These are phyloP conservation scores for Kwoniella mangroviensis DNA, from an alignment of 768 basidiomycete genomes.

Conservation along the genomic window DNA sequence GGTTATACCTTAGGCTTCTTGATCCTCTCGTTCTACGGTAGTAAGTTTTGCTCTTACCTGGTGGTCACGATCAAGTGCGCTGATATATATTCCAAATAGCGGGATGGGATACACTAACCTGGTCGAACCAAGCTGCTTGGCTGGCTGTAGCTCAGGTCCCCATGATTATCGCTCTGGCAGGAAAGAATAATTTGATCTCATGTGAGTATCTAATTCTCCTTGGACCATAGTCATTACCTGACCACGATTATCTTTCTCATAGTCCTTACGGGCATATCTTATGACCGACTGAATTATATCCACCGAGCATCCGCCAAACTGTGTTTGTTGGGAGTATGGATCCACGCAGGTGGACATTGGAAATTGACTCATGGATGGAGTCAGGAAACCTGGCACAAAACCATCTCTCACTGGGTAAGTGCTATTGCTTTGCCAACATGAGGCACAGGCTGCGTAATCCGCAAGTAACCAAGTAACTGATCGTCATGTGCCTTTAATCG, in stretches of 20 bases:
- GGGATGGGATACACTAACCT: slow-evolving; percentile 31
- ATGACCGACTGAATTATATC: slow-evolving; percentile 62
- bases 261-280: slow-evolving; percentile 65
- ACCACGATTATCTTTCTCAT: not conserved
- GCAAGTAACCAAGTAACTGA: slow-evolving; percentile 2
- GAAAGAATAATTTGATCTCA: slow-evolving; percentile 68
- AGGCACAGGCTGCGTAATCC: slow-evolving; percentile 1
- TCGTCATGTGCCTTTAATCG: slow-evolving; percentile 6
- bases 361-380: slow-evolving; percentile 31
- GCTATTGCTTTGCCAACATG: not conserved
- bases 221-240: not conserved
- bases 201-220: slow-evolving; percentile 53
- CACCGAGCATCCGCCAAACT: slow-evolving; percentile 53
- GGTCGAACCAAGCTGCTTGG: slow-evolving; percentile 42
- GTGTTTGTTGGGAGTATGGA: slow-evolving; percentile 46
- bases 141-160: slow-evolving; percentile 61
- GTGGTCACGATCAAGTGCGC: not conserved
- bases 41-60: slow-evolving; percentile 30
- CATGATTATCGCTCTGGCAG: slow-evolving; percentile 66
- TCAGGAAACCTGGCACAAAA: slow-evolving; percentile 23
- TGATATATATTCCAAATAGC: slow-evolving; percentile 12
- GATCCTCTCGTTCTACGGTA: slow-evolving; percentile 38
- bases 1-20: slow-evolving; percentile 33
- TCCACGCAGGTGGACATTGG: slow-evolving; percentile 45
- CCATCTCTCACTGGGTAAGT: slow-evolving; percentile 40